Base-by-base conservation (phyloP, 805 yeast species). In the Cephaloascus albidus region DNA sequence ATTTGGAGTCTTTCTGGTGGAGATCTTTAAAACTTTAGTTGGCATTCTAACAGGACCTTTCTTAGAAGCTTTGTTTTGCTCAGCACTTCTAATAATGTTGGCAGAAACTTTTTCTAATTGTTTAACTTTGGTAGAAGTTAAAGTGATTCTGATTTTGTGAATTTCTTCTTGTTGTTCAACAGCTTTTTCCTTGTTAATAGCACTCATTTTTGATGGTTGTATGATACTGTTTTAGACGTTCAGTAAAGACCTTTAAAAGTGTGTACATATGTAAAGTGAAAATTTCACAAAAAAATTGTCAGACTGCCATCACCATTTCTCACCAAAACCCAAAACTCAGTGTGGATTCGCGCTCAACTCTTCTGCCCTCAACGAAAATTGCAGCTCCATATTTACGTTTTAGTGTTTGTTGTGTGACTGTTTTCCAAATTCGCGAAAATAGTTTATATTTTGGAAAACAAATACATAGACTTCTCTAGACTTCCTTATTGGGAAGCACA, bases 1-100 rank as follows among this genome's bases (percentile, higher is more conserved):
- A 74, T 94, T 94, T 65, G 99, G 99, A 67, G 98, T 85, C 89
- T 93, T 93, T 86, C 99, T 88, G 85, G 99, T 93, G 76, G 95
- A 78, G 76, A 93, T 78, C 75, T 85, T 87, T 66, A 93, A 85
- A 60, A 85, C 93, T 85, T 89, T 93, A 74, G 98, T 93, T 78
- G 99, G 99, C 77, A 93, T 74, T 85, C 98, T 89, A 65, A 93
- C 96, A 59, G 98, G 98, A 68, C 99, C 99, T 80, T 88, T 90
- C 83, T 87, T 88, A 70, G 73, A 77, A 64, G 89, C 78, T 61
- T 83, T 71, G 74, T 78, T 72, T 68, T 75, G 76, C 69, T 74
- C 75, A 69, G 97, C 96, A 64, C 86, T 88, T 69, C 66, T 70
- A 72, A 89, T 76, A 64, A 90, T 85, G 84, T 81, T 84, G 62